Conservation (phyloP, 1,284 basidiomycete species). For the Moniliella sp. region DNA sequence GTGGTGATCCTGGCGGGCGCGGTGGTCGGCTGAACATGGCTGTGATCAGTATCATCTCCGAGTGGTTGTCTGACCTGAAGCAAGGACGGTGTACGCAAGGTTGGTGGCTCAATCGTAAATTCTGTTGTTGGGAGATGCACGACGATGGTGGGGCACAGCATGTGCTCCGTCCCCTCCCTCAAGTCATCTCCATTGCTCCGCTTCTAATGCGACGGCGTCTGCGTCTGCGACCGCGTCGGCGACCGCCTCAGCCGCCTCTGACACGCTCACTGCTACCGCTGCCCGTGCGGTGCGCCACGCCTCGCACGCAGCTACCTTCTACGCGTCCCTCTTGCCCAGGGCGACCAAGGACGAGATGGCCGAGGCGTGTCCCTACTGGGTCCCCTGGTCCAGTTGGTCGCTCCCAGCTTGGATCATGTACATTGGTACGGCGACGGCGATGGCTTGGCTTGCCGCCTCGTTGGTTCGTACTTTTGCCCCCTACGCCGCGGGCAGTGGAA, state of each 20-base stretch:
- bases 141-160: constrained; percentile 24
- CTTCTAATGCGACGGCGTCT: not conserved
- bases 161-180: too few relatives aligned
- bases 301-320: not conserved
- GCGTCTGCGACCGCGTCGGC: not conserved
- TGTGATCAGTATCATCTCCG: constrained; percentile 81
- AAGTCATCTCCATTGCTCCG: constrained; percentile 3
- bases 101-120: constrained; percentile 95
- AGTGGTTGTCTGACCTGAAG: constrained; percentile 92
- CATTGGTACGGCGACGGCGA: constrained; percentile 51
- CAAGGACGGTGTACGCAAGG: constrained; percentile 86
- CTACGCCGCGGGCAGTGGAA: constrained; percentile 86
- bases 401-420: constrained; percentile 62
- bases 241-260: not conserved
- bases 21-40: constrained; percentile 60
- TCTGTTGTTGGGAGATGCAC: constrained; percentile 72
- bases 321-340: not conserved
- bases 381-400: constrained; percentile 62
- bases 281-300: not conserved
- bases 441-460: constrained; percentile 42
- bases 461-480: constrained; percentile 71
- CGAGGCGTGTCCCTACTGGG: constrained; percentile 66
- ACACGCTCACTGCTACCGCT: not conserved
- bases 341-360: not conserved
- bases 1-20: constrained; percentile 24